phyloP scores from a whole-genome alignment of 805 yeast species.

The Saccharomycopsis babjevae region DNA sequence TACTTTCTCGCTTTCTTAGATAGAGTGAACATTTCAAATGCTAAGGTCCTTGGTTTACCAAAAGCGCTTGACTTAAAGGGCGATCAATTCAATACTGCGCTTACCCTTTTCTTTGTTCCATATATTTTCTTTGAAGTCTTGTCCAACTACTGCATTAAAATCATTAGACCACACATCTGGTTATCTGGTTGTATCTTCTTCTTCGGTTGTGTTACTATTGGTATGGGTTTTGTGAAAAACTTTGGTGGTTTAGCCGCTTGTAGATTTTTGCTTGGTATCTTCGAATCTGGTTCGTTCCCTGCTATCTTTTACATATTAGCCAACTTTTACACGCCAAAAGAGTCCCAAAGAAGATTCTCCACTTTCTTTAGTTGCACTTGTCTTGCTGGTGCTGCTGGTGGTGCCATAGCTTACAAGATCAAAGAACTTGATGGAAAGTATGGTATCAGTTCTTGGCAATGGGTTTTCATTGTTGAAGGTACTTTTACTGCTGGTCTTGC shows the following conservation, averaged over 20 bases:
- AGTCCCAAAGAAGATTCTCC: conserved; percentile 60
- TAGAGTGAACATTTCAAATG: conserved; percentile 76
- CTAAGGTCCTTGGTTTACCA: conserved; percentile 61
- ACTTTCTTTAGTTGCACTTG: conserved; percentile 63
- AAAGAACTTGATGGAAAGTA: conserved; percentile 37
- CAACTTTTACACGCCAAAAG: conserved; percentile 53
- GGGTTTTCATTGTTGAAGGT: conserved; percentile 45
- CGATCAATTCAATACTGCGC: conserved; percentile 50
- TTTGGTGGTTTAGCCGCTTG: conserved; percentile 52
- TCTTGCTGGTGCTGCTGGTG: conserved; percentile 72
- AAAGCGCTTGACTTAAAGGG: conserved; percentile 44
- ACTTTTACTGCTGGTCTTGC: conserved; percentile 27
- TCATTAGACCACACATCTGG: conserved; percentile 56
- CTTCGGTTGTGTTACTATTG: conserved; percentile 57
- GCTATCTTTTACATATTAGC: conserved; percentile 63
- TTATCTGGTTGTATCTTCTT: conserved; percentile 44
- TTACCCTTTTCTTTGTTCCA: conserved; percentile 65
- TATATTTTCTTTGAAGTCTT: conserved; percentile 56
- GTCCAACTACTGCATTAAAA: conserved; percentile 51
- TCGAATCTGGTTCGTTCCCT: conserved; percentile 68
- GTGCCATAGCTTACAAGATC: conserved; percentile 60
- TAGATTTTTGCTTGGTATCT: conserved; percentile 54
- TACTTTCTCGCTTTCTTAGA: conserved; percentile 73
- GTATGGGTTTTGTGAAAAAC: conserved; percentile 53
- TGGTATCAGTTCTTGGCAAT: conserved; percentile 39